Base-by-base conservation (phyloP, 176 grass and related monocot species). In the Hordeum marinum region DNA sequence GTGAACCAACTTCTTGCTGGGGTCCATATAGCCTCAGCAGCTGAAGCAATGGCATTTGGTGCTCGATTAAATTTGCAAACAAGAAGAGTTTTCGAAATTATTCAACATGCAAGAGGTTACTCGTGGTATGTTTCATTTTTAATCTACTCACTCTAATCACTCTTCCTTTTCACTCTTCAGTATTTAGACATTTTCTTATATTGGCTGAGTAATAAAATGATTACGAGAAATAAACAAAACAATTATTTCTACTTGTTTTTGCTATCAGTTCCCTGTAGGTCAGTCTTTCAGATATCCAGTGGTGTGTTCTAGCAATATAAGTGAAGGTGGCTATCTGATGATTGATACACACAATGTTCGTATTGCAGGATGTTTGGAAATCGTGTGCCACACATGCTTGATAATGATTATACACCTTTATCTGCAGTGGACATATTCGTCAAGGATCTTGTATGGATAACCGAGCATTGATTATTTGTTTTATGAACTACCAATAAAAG, bases 1-100 rank as follows among this genome's bases (percentile, higher is more conserved):
- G 95, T 98, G 43, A 98, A 98, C 84, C 95, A 98, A 80, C 87
- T 98, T 84, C 95, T 98, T 88, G 92, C 95, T 87, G 95, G 95
- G 66, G 93, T 98, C 75, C 95, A 98, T 93, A 98, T 98, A 83
- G 89, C 85, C 80, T 89, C 95, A 31, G 91, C 95, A 76, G 93
- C 95, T 82, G 95, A 98, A 89, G 93, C 91, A 77, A 95, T 98
- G 89, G 91, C 95, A 72, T 93, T 95, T 91, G 93, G 87, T 58
- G 91, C 95, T 80, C 91, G 89, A 69, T 54, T 98, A 86, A 89
- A 90, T 80, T 84, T 98, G 86, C 83, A 62, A 62, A 93, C 95
- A 71, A 90, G 87, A 91, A 89, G 82, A 76, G 59, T 98, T 78
- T 98, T 92, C 18, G 91, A 98, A 94, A 95, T 95, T 81, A 85